Evolutionary conservation across 108 stramenopile species (phyloP).

Genomic region (Parietichytrium sp.): DNA sequence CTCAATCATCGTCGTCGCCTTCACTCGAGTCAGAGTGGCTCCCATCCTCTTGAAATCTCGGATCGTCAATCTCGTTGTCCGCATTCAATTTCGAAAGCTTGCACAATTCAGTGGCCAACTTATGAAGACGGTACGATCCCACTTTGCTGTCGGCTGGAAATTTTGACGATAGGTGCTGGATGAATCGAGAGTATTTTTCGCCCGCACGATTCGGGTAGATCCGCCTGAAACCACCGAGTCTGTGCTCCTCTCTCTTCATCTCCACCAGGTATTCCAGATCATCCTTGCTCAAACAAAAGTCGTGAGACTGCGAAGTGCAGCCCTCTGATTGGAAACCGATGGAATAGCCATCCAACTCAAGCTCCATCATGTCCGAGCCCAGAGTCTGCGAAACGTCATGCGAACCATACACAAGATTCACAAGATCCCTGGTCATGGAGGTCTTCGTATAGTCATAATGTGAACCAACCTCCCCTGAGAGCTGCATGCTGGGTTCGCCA

Average conservation of each 20-base stretch:
- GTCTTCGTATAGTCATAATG: slow-evolving; percentile 3
- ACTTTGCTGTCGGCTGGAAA: slow-evolving; percentile 9
- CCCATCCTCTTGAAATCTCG: no score
- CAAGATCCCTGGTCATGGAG: neutral
- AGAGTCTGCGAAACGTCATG: neutral
- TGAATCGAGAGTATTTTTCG: neutral
- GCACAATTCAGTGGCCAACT: neutral
- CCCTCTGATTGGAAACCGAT: neutral
- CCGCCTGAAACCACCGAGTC: slow-evolving; percentile 4
- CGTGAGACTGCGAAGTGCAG: neutral
- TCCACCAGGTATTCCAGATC: slow-evolving; percentile 10
- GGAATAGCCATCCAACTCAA: neutral
- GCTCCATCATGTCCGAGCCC: neutral
- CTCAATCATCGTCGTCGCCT: no score
- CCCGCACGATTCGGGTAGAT: neutral
- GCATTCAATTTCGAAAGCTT: neutral
- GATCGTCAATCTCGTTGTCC: neutral
- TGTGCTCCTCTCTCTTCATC: neutral
- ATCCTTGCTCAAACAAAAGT: neutral
- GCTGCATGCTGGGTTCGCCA: neutral
- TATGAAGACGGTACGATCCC: slow-evolving; percentile 15
- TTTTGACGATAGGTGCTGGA: neutral
- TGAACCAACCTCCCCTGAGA: slow-evolving; percentile 1
- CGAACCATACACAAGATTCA: neutral
- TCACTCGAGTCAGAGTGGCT: no score